Evolutionary conservation across 805 yeast genomes (phyloP), one percentile per base, ranked within the genome.

Genomic region (Myxozyma melibiosi): DNA sequence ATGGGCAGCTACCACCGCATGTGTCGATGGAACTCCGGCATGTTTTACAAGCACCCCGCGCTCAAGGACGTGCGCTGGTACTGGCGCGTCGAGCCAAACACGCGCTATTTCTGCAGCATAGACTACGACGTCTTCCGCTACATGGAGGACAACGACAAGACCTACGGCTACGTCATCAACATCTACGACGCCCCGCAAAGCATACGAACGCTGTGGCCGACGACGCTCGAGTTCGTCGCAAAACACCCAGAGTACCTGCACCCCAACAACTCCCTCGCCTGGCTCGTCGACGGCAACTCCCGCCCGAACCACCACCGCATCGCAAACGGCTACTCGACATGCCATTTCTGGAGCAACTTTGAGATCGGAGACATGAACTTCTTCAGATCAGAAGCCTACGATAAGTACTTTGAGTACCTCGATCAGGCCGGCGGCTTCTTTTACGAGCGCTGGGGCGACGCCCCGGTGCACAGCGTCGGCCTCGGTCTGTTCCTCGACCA

Each of bases 381-480:
- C 65, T 86, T 77, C 72, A 74, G 96, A 51, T 73, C 79, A 24
- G 84, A 86, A 52, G 82, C 90, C 0, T 90, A 89, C 67, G 74
- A 76, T 37, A 71, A 73, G 11, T 89, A 86, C 82, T 81, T 85
- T 66, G 73, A 84, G 31, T 73, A 76, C 66, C 72, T 90, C 38
- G 96, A 89, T 55, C 59, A 76, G 2, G 71, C 84, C 0, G 94
- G 95, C 18, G 92, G 92, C 3, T 89, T 89, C 67, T 90, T 88
- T 70, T 90, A 90, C 66, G 96, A 90, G 70, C 73, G 96, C 55
- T 89, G 96, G 96, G 96, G 96, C 2, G 96, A 89, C 74, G 96
- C 96, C 0, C 96, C 96, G 0, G 94, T 89, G 1, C 94, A 88
- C 69, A 82, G 90, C 2, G 67, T 90, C 42, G 96, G 92, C 0